phyloP scores from a whole-genome alignment of 352 stramenopile species.

The Phytopythium delawarense region DNA sequence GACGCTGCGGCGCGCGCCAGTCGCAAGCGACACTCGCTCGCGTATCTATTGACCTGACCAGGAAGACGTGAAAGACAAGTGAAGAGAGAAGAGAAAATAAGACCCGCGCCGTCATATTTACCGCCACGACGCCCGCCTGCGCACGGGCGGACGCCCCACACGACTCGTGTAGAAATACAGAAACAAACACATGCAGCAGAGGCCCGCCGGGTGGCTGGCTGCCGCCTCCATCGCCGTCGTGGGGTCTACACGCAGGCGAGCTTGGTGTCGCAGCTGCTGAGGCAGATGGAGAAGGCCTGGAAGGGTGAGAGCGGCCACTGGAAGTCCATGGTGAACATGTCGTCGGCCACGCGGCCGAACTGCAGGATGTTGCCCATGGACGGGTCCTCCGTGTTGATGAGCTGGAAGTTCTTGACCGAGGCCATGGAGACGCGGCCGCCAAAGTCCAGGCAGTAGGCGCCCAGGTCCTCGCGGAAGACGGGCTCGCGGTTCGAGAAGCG shows the following conservation, averaged over 20 bases:
- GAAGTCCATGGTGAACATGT: slow-evolving; percentile 92
- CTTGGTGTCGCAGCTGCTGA: slow-evolving; percentile 89
- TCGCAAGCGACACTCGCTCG: slow-evolving; percentile 8
- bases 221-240: background rate
- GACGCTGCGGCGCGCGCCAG: background rate
- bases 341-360: slow-evolving; percentile 86
- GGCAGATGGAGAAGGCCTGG: slow-evolving; percentile 86
- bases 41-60: background rate
- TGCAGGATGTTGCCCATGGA: slow-evolving; percentile 87
- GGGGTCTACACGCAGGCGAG: slow-evolving; percentile 75
- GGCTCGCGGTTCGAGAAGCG: slow-evolving; percentile 86
- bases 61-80: too few species aligned
- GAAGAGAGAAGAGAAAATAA: background rate
- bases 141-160: background rate
- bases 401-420: slow-evolving; percentile 89
- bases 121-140: background rate
- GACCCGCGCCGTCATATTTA: slow-evolving; percentile 5
- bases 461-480: slow-evolving; percentile 81
- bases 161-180: background rate
- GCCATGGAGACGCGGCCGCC: slow-evolving; percentile 64
- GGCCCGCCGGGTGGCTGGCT: too few species aligned
- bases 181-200: background rate
- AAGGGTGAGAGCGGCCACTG: slow-evolving; percentile 86
- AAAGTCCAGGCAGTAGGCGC: slow-evolving; percentile 85
- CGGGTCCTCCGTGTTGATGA: slow-evolving; percentile 79